A percentile compares a stretch with the other conserved stretches of the same genome.
These are phyloP conservation scores for Polyplosphaeria fusca DNA, from an alignment of 495 filamentous ascomycete genomes.

Conservation along the genomic window DNA sequence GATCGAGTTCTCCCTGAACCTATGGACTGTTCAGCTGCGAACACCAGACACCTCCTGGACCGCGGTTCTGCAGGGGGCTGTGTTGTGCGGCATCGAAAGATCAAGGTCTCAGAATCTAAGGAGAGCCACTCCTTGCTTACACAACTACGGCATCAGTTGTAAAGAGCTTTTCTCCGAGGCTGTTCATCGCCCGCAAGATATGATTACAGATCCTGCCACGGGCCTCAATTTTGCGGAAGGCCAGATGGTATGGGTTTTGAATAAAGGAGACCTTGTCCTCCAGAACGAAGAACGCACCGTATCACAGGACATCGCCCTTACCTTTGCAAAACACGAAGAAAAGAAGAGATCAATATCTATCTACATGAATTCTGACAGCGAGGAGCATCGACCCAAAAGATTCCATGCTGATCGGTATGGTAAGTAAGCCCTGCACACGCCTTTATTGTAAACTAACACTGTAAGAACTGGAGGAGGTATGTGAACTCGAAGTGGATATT, in stretches of 20 bases:
- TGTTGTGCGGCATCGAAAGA: conserved; percentile 24
- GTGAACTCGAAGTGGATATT: no score
- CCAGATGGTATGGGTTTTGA: conserved; percentile 19
- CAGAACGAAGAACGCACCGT: background rate
- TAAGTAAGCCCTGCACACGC: no score
- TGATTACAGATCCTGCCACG: background rate
- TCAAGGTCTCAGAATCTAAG: conserved; percentile 3
- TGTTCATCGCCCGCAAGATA: conserved; percentile 1
- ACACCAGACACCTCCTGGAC: conserved; percentile 31
- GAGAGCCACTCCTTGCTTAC: conserved; percentile 4
- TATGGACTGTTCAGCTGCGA: conserved; percentile 16
- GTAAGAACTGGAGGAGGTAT: no score
- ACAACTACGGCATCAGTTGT: conserved; percentile 13
- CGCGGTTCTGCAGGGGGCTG: conserved; percentile 26
- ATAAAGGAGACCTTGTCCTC: conserved; percentile 18
- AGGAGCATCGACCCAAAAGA: no score
- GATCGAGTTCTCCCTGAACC: conserved; percentile 3
- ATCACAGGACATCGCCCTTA: background rate
- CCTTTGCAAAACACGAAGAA: conserved; percentile 1
- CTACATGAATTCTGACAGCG: no score
- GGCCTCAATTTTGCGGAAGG: background rate
- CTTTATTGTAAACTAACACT: no score
- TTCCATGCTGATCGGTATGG: no score
- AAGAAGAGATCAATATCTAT: no score
- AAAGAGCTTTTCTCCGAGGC: conserved; percentile 5